Conservation (phyloP, 139 green algal genomes). For the Tetradesmus lagerheimii region DNA sequence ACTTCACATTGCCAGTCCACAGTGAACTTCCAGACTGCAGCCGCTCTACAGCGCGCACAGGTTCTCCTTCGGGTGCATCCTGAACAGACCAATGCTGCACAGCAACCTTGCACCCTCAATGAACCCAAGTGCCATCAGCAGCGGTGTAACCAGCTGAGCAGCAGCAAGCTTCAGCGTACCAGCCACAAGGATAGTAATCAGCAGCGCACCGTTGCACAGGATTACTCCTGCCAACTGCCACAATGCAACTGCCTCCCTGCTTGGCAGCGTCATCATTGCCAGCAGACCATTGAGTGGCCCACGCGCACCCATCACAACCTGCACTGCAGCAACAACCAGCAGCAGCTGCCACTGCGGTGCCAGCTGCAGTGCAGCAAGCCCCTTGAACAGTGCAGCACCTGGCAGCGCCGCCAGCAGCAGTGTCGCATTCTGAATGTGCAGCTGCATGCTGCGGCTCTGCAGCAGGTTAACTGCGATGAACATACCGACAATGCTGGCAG, state of each 20-base stretch:
- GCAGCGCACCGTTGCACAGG: constrained; percentile 16
- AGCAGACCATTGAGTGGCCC: constrained; percentile 38
- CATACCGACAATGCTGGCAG: background rate
- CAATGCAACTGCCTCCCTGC: constrained; percentile 32
- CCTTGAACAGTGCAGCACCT: constrained; percentile 27
- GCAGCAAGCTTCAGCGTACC: background rate
- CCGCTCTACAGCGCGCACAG: constrained; percentile 31
- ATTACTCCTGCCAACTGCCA: constrained; percentile 40
- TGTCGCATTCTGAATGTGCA: constrained; percentile 35
- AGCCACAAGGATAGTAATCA: constrained; percentile 5
- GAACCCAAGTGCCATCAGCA: constrained; percentile 15
- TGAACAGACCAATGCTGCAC: background rate
- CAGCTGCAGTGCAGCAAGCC: constrained; percentile 26
- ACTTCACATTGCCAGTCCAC: background rate
- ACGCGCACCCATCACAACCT: constrained; percentile 15
- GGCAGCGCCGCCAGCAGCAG: constrained; percentile 38
- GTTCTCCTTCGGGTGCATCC: constrained; percentile 37
- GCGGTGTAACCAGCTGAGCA: background rate
- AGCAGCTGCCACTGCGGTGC: constrained; percentile 8
- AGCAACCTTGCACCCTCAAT: constrained; percentile 29
- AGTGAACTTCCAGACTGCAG: background rate
- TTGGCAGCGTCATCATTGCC: constrained; percentile 41
- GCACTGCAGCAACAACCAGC: background rate
- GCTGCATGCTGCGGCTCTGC: constrained; percentile 35
- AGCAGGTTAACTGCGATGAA: constrained; percentile 8